A percentile compares a stretch with the other conserved stretches of the same genome.
These are phyloP conservation scores for Xerophyta viscosa DNA, from an alignment of 106 monocot genomes.

Conservation along the genomic window DNA sequence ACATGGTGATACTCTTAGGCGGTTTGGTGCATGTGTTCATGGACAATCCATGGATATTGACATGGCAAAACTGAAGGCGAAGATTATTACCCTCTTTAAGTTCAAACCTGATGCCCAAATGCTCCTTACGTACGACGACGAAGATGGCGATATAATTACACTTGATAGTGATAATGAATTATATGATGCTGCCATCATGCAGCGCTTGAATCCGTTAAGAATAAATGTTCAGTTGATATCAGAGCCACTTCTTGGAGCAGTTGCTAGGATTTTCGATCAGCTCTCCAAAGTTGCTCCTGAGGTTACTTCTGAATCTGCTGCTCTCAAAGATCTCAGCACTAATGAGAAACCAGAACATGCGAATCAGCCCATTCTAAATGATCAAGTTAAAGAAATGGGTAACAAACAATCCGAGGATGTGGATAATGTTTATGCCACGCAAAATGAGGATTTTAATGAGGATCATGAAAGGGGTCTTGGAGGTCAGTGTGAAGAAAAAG, in stretches of 20 bases:
- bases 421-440: background rate
- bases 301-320: background rate
- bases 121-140: conserved; percentile 71
- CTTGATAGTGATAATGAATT: conserved; percentile 75
- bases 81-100: conserved; percentile 55
- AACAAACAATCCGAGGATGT: conserved; percentile 3
- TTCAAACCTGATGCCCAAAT: conserved; percentile 39
- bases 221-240: conserved; percentile 51
- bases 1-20: conserved; percentile 57
- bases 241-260: conserved; percentile 22
- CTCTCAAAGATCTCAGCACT: background rate
- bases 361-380: too few species aligned
- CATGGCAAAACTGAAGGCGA: conserved; percentile 44
- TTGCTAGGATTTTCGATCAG: conserved; percentile 44
- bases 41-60: conserved; percentile 33
- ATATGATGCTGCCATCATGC: conserved; percentile 65
- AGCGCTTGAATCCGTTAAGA: conserved; percentile 70
- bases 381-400: conserved; percentile 5
- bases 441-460: conserved; percentile 5
- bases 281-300: conserved; percentile 16
- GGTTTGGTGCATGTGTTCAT: conserved; percentile 41
- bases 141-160: conserved; percentile 74
- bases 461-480: conserved; percentile 5
- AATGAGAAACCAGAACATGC: background rate
- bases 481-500: conserved; percentile 8